Evolutionary conservation across 768 basidiomycete genomes (phyloP), one percentile per base, ranked within the genome.

Genomic region (Auricularia sp.): DNA sequence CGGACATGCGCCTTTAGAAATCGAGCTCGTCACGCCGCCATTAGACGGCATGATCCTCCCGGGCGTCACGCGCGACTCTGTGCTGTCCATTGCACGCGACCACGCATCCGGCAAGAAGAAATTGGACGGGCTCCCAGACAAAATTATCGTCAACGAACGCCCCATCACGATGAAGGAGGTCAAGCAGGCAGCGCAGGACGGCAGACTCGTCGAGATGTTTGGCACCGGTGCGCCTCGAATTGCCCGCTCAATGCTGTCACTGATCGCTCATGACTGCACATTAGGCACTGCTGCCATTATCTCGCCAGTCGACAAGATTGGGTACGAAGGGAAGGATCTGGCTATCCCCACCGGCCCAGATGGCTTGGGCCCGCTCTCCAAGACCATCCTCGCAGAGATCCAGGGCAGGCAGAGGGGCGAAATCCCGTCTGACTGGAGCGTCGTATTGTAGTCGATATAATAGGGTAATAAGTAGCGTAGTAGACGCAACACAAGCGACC

Each of bases 341-440:
- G 62, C 70, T 45, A 79, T 86, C 65, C 85, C 85, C n/a, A 81
- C 80, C 6, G 83, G 83, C 8, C 73, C 75, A 64, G 87, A 85
- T 66, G 92, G 92, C 0, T 85, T 94, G 85, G 93, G 93, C 0
- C 85, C 86, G 0, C 81, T 78, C 42, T 81, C 85, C 37, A 74
- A 75, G 62, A 78, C 79, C 5, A 73, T 85, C 35, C 78, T 82
- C 73, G 77, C 77, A 62, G 75, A 81, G 65, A 78, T 86, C 2
- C 76, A 78, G 8, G 82, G 78, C 4, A 85, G 90, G 64, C 92
- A 96, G 75, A 87, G 85, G 67, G 93, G 93, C 3, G 75, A 77
- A 67, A 86, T 93, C 64, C 77, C 82, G 54, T 90, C 89, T 73
- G 85, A 88, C 35, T 96, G 93, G 93, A 89, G 85, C 71, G 85